Base-by-base conservation (phyloP, 2,329 filamentous ascomycete species). In the Colletotrichum sojae region DNA sequence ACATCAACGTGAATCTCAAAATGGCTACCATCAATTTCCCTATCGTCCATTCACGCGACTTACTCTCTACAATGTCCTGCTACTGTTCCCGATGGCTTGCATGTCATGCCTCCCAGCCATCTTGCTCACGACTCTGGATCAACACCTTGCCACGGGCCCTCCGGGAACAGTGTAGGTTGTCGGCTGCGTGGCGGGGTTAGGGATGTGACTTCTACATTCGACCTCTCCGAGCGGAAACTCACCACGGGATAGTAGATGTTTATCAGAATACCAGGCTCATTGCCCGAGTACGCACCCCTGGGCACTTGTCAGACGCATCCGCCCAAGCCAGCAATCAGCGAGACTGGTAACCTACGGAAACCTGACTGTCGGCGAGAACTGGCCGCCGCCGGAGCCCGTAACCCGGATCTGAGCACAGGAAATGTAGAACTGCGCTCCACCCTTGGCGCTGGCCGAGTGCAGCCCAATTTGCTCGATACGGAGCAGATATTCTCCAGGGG, bases 341-440 rank as follows among this genome's bases (percentile, higher is more conserved):
- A 36, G 31, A 36, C 10, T 8, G 31, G 31, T 36, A 36, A 58
- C 63, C 13, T 58, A 70, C 67, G 69, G 69, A 48, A 71, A 66
- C 40, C 39, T 66, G 20, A 70, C 69, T 3, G 69, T 69, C 18
- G 56, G 61, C 39, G 61, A 66, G 27, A 69, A 58, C 43, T 48
- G 58, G 22, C 66, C 57, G 46, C 48, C 51, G 15, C 69, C 69
- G 18, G 60, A 56, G 9, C 66, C 66, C 13, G 69, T 69, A 1
- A 81, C 78, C 3, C 65, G 73, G 31, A 81, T 65, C 69, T 81
- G 79, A 2, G 76, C 78, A 48, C 79, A 81, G 13, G 75, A 73
- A n/a, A 80, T 76, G 72, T 79, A 81, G 76, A 79, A 79, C 73
- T 81, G 78, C 20, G 79, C 79, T 39, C 79, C 79, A 56, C 74